Conservation (phyloP, 2,329 filamentous ascomycete species). For the Microdochium nivale region DNA sequence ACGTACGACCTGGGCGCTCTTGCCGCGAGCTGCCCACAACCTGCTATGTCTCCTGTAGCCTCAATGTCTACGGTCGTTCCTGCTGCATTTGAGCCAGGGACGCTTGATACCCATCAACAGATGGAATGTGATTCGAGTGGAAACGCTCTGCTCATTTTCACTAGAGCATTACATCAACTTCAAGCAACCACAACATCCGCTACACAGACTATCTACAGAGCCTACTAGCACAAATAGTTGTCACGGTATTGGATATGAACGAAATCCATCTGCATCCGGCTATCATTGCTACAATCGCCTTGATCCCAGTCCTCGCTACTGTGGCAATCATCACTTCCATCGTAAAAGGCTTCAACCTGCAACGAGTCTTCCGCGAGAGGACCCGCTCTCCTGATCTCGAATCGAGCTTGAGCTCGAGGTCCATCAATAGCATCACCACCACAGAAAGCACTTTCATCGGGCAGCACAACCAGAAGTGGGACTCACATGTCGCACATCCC, state of each 20-base stretch:
- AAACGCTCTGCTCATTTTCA: conserved; percentile 5
- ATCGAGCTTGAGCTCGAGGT: background rate
- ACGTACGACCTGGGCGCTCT: background rate
- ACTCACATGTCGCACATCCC: conserved; percentile 5
- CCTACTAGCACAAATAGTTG: conserved; percentile 7
- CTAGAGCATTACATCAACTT: conserved; percentile 5
- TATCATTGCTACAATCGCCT: conserved; percentile 11
- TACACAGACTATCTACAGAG: conserved; percentile 9
- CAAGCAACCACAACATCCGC: background rate
- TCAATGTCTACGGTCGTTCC: background rate
- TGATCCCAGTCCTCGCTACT: conserved; percentile 24
- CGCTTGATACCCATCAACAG: background rate
- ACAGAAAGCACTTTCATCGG: conserved; percentile 17
- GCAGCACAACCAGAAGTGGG: conserved; percentile 6
- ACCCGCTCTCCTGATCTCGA: conserved; percentile 15
- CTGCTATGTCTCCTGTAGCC: background rate
- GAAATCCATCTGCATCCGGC: conserved; percentile 10
- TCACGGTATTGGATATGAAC: conserved; percentile 13
- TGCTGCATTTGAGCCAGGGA: background rate
- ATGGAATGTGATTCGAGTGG: background rate
- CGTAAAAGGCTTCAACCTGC: conserved; percentile 17
- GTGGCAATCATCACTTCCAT: conserved; percentile 22
- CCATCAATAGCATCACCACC: conserved; percentile 10
- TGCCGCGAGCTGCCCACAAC: background rate
- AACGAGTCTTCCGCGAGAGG: conserved; percentile 14